phyloP scores from a whole-genome alignment of 139 green algal genomes.

The Closterium sp. region DNA sequence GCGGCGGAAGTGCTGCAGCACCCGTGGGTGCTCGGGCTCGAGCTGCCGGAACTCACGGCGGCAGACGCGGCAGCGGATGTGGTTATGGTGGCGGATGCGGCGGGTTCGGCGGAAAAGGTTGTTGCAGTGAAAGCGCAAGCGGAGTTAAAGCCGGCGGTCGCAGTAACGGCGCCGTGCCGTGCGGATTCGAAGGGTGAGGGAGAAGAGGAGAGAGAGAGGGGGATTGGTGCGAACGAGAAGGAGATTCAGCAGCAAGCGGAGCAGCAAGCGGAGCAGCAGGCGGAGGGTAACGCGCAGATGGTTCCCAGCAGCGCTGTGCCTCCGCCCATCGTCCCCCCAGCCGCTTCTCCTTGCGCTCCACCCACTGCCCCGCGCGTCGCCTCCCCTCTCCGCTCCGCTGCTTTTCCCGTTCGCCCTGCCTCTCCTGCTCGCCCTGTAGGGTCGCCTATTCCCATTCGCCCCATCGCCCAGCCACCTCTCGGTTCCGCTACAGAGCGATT shows the following conservation, averaged over 20 bases:
- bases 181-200: too few relatives aligned
- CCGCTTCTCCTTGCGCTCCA: too few relatives aligned
- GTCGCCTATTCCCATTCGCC: background rate
- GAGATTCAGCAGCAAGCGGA: background rate
- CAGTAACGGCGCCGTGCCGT: too few relatives aligned
- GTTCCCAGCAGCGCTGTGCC: background rate
- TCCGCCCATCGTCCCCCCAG: too few relatives aligned
- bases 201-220: too few relatives aligned
- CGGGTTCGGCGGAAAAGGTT: background rate
- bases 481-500: background rate
- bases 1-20: slow-evolving; percentile 6
- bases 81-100: too few relatives aligned
- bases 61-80: background rate
- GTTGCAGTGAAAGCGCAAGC: too few relatives aligned
- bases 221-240: background rate
- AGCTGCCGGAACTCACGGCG: background rate
- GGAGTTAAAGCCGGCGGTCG: too few relatives aligned
- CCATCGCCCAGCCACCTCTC: background rate
- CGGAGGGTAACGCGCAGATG: background rate
- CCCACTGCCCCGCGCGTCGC: background rate
- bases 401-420: too few relatives aligned
- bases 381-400: background rate
- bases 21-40: background rate
- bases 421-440: background rate
- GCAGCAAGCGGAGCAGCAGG: background rate